Conservation (phyloP, 2,329 filamentous ascomycete genomes). For the Polychaeton citri region DNA sequence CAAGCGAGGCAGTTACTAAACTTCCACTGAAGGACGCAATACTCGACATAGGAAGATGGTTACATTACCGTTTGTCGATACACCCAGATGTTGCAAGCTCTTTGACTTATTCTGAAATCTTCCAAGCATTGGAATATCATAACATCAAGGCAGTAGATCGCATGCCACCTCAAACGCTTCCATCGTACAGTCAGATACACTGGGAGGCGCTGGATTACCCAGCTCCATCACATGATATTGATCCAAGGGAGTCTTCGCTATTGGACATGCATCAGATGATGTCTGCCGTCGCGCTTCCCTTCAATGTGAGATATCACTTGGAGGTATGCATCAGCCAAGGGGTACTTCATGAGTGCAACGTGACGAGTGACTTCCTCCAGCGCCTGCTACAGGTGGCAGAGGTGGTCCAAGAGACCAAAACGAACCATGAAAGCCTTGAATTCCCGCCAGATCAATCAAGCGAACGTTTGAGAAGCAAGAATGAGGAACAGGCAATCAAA, state of each 20-base stretch:
- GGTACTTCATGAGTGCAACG: slow-evolving; percentile 60
- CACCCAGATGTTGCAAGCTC: slow-evolving; percentile 7
- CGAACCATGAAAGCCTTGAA: no score
- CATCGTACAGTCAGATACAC: neutral
- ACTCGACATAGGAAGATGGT: slow-evolving; percentile 53
- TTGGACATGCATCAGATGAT: slow-evolving; percentile 10
- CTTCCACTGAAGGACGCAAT: slow-evolving; percentile 37
- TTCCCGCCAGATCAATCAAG: slow-evolving; percentile 1
- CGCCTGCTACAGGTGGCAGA: slow-evolving; percentile 41
- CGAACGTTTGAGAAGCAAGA: no score
- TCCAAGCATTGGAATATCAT: slow-evolving; percentile 51
- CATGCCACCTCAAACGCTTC: neutral
- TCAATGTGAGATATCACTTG: slow-evolving; percentile 72
- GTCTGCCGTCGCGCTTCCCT: slow-evolving; percentile 30
- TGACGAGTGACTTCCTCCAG: slow-evolving; percentile 54
- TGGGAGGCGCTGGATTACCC: slow-evolving; percentile 1
- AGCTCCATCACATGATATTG: slow-evolving; percentile 1
- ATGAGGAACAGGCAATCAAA: slow-evolving; percentile 36
- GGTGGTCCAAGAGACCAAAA: no score
- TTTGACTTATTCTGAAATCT: slow-evolving; percentile 17
- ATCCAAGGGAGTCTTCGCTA: slow-evolving; percentile 1
- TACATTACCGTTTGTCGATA: slow-evolving; percentile 42
- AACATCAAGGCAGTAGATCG: slow-evolving; percentile 40
- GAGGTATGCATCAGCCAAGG: slow-evolving; percentile 84
- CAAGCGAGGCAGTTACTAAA: slow-evolving; percentile 13